Conservation (phyloP, 805 yeast species). For the Pichia eremophila region DNA sequence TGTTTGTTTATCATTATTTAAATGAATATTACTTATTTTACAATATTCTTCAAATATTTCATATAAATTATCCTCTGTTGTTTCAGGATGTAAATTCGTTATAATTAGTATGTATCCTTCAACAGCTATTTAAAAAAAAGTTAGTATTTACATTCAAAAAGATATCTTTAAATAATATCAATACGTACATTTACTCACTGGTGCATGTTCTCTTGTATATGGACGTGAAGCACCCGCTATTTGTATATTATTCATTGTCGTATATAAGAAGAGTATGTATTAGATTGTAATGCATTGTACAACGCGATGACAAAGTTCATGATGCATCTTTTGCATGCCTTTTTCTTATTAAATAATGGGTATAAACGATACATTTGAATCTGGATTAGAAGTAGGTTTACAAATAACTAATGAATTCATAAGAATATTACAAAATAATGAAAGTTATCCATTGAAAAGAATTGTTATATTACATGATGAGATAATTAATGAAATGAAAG, state of each 20-base stretch:
- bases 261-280: no score
- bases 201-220: constrained; percentile 4
- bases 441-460: not conserved
- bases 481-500: not conserved
- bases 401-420: no score
- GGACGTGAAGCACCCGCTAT: not conserved
- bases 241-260: not conserved
- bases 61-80: constrained; percentile 33
- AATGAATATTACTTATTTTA: constrained; percentile 27
- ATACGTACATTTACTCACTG: constrained; percentile 8
- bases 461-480: constrained; percentile 5
- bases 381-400: no score
- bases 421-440: no score
- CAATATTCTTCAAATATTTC: constrained; percentile 36
- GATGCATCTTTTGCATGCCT: no score
- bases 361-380: no score
- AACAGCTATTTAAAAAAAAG: constrained; percentile 19
- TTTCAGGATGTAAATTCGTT: constrained; percentile 35
- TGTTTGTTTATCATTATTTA: constrained; percentile 34
- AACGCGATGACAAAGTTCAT: no score
- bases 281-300: no score
- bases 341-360: no score
- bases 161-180: no score
- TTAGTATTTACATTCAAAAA: no score
- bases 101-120: constrained; percentile 36